Evolutionary conservation across 208 protist species (phyloP), one percentile per base, ranked within the genome.

Genomic region (Leishmania arabica): DNA sequence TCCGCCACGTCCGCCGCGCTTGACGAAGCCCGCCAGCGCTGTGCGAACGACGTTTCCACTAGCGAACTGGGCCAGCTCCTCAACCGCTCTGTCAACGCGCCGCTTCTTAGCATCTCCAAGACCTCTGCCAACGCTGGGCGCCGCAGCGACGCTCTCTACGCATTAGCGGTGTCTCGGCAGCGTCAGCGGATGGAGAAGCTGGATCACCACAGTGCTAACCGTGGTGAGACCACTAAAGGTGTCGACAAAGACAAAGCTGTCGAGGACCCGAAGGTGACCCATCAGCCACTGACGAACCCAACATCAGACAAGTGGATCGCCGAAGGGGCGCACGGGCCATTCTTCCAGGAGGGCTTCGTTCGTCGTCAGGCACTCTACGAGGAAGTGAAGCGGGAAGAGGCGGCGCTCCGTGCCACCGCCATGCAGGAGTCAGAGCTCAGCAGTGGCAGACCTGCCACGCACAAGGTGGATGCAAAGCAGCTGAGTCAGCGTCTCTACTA

Each of bases 341-440:
- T 97, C 51, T 96, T 96, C 73, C 40, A 91, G 49, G 60, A 88
- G 31, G 81, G 89, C 84, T 97, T 97, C 84, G 86, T 97, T 9
- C 78, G 54, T 7, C 89, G 94, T 3, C 94, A 97, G 80, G 83
- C 87, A 53, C 56, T 95, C 1, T 96, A 97, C 84, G 81, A 91
- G 51, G 77, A 86, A 34, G 90, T 93, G 19, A 86, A 85, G 58
- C 82, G 93, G 31, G 83, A 95, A 70, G 84, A 96, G 49, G 75
- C 84, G 65, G 54, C 75, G 62, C 45, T 85, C 51, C 79, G 56
- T 21, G 78, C 78, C 19, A 65, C 58, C 49, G 66, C 66, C 7
- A 27, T 15, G 11, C 58, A 79, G 72, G n/a, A 47, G 56, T 24
- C 45, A 49, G 56, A 58, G 58, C 45, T 37, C 24, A 51, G 68